phyloP scores from a whole-genome alignment of 2,329 filamentous ascomycete genomes.

The Fusarium compactum region DNA sequence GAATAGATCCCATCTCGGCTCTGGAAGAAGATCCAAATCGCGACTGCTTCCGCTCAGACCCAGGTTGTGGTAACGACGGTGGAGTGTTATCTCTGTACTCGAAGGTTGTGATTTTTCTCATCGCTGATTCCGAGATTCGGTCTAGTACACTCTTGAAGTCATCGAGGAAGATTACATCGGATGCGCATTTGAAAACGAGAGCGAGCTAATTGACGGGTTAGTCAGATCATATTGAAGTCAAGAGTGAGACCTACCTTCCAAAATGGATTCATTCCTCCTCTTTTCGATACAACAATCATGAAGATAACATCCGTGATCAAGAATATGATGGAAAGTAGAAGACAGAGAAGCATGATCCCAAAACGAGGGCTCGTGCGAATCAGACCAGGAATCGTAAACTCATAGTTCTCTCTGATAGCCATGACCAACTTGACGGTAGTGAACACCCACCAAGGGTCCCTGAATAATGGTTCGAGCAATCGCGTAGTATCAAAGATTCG shows the following conservation, averaged over 20 bases:
- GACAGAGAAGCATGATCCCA: constrained; percentile 30
- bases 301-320: constrained; percentile 26
- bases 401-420: constrained; percentile 32
- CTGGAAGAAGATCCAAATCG: neutral
- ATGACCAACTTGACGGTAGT: constrained; percentile 23
- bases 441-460: constrained; percentile 35
- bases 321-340: constrained; percentile 22
- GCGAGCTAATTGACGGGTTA: constrained; percentile 10
- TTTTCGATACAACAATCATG: constrained; percentile 29
- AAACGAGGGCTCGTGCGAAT: constrained; percentile 23
- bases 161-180: constrained; percentile 30
- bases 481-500: constrained; percentile 16
- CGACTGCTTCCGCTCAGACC: neutral
- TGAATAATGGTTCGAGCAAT: constrained; percentile 19
- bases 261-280: constrained; percentile 29
- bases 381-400: constrained; percentile 25
- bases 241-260: constrained; percentile 16
- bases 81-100: constrained; percentile 8
- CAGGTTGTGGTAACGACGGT: neutral
- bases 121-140: constrained; percentile 27
- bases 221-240: neutral
- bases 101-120: constrained; percentile 28
- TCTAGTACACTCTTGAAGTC: constrained; percentile 33
- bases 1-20: neutral
- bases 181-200: constrained; percentile 31